These are phyloP conservation scores for Tolypocladium cylindrosporum DNA, from an alignment of 2,329 filamentous ascomycete species.

Conservation along the genomic window DNA sequence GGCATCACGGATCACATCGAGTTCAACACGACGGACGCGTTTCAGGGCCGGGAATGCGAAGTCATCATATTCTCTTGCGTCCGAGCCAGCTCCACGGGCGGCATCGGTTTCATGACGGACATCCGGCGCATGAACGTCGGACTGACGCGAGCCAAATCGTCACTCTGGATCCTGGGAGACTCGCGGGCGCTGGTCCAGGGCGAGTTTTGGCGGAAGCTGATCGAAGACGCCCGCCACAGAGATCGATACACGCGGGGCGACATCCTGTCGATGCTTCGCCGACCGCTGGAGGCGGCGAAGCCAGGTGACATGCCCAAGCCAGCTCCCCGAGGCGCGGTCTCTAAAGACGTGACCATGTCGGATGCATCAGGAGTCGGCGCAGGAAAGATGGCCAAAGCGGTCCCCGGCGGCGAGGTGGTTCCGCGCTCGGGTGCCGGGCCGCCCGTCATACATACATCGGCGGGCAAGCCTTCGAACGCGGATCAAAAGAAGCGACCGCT, in stretches of 20 bases:
- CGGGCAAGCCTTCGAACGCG: slow-evolving; percentile 2
- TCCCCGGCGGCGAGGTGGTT: slow-evolving; percentile 4
- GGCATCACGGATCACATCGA: slow-evolving; percentile 71
- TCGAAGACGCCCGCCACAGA: slow-evolving; percentile 68
- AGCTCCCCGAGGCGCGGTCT: not conserved
- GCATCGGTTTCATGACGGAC: slow-evolving; percentile 96
- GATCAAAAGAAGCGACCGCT: slow-evolving; percentile 32
- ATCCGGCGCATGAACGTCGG: slow-evolving; percentile 99
- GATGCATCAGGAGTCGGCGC: not conserved
- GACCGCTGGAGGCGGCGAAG: slow-evolving; percentile 27
- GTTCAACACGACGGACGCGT: slow-evolving; percentile 98
- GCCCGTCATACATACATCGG: slow-evolving; percentile 30
- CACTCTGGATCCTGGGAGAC: slow-evolving; percentile 92
- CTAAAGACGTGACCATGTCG: slow-evolving; percentile 5
- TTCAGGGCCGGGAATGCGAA: slow-evolving; percentile 92
- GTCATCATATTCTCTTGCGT: slow-evolving; percentile 99
- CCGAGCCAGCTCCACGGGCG: slow-evolving; percentile 80
- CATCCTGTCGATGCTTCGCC: slow-evolving; percentile 38
- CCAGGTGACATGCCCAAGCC: slow-evolving; percentile 11
- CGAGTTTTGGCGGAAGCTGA: slow-evolving; percentile 81
- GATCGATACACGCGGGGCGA: slow-evolving; percentile 66
- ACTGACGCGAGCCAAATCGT: slow-evolving; percentile 91
- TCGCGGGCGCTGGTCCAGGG: slow-evolving; percentile 78
- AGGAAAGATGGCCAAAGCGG: not conserved
- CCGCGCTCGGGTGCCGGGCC: slow-evolving; percentile 16